These are phyloP conservation scores for Nakaseomyces glabratus DNA, from an alignment of 1,139 yeast species.

Conservation along the genomic window DNA sequence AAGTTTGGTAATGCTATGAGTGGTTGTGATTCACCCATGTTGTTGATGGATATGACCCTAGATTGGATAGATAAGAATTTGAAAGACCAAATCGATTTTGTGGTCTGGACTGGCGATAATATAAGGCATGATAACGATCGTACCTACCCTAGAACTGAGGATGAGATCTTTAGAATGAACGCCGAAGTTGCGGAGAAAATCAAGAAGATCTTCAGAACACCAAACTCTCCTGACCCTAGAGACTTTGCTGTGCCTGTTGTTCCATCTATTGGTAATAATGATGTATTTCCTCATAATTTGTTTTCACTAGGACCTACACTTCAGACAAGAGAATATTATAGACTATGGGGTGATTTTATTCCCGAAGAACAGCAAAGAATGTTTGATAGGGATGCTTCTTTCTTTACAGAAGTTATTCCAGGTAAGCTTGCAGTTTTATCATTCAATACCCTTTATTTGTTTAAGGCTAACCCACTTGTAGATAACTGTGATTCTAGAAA, in stretches of 20 bases:
- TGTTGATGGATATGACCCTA: conserved; percentile 53
- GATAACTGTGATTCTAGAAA: conserved; percentile 65
- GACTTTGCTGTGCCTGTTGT: conserved; percentile 41
- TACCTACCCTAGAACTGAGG: conserved; percentile 59
- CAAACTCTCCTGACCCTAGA: conserved; percentile 38
- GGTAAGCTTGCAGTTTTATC: conserved; percentile 67
- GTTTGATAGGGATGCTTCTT: conserved; percentile 69
- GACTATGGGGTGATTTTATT: conserved; percentile 64
- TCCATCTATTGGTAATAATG: conserved; percentile 78
- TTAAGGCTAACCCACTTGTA: conserved; percentile 68
- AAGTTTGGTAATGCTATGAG: conserved; percentile 63
- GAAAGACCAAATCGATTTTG: conserved; percentile 70
- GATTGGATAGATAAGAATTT: conserved; percentile 56
- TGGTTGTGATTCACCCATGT: conserved; percentile 64
- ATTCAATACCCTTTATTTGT: conserved; percentile 67
- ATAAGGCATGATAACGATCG: conserved; percentile 81
- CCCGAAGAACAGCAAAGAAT: conserved; percentile 71
- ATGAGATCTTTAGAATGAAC: conserved; percentile 62
- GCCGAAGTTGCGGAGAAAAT: conserved; percentile 47
- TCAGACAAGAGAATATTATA: conserved; percentile 67
- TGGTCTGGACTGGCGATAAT: conserved; percentile 88
- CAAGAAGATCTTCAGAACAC: conserved; percentile 42
- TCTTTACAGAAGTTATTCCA: conserved; percentile 67
- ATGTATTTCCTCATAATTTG: conserved; percentile 80
- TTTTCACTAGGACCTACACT: conserved; percentile 79